A percentile compares a stretch with the other conserved stretches of the same genome.
These are phyloP conservation scores for Auxenochlorella protothecoides DNA, from an alignment of 139 green algal species.

Conservation along the genomic window DNA sequence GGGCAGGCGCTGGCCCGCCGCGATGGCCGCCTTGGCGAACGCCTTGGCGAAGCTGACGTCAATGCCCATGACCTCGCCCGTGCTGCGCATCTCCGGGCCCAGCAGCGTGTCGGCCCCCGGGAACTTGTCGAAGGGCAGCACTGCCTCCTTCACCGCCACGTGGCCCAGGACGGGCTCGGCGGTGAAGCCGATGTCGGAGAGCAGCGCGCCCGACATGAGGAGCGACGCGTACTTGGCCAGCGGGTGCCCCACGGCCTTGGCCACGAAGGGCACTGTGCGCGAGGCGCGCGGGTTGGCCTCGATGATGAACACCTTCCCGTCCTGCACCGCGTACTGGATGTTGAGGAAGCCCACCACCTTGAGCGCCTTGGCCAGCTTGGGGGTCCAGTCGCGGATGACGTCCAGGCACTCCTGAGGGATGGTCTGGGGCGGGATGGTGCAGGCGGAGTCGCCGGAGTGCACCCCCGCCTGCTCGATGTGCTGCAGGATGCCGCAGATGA, in stretches of 20 bases:
- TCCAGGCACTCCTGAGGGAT: constrained; percentile 69
- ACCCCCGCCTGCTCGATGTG: constrained; percentile 98
- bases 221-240: constrained; percentile 93
- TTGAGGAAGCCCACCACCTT: constrained; percentile 97
- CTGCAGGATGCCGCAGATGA: constrained; percentile 99
- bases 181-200: constrained; percentile 78
- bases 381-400: constrained; percentile 82
- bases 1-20: constrained; percentile 78
- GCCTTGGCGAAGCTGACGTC: constrained; percentile 79
- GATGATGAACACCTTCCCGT: constrained; percentile 91
- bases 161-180: constrained; percentile 72
- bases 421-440: constrained; percentile 86
- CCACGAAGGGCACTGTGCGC: constrained; percentile 95
- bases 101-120: constrained; percentile 90
- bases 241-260: constrained; percentile 94
- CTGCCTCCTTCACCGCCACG: constrained; percentile 97
- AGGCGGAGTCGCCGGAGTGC: constrained; percentile 94
- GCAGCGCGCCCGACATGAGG: constrained; percentile 82
- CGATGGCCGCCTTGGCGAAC: constrained; percentile 95
- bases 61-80: constrained; percentile 95
- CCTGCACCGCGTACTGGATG: constrained; percentile 94
- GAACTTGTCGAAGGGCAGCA: constrained; percentile 99
- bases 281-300: constrained; percentile 96
- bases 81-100: constrained; percentile 96
- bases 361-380: constrained; percentile 74